Conservation (phyloP, 2,329 filamentous ascomycete species). For the Ceratocystis ficicola region DNA sequence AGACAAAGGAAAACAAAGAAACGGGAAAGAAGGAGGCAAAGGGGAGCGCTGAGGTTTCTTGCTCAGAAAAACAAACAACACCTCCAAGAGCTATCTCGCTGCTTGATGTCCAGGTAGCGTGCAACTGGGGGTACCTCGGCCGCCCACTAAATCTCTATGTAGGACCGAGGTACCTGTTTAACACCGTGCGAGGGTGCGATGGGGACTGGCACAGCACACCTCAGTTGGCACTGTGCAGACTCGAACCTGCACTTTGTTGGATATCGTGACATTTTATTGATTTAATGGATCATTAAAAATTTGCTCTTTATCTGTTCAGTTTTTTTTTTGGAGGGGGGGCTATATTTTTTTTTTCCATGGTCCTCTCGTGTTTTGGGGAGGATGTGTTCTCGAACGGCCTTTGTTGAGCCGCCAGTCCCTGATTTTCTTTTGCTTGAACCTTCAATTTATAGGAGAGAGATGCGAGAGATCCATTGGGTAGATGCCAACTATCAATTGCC, state of each 20-base stretch:
- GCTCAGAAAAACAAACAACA: too few species aligned
- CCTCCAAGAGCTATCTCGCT: too few species aligned
- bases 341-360: background rate
- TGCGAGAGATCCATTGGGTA: background rate
- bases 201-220: background rate
- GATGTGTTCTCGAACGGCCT: slow-evolving; percentile 7
- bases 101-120: background rate
- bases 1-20: too few species aligned
- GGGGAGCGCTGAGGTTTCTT: too few species aligned
- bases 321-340: background rate
- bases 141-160: background rate
- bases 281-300: background rate
- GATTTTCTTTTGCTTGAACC: background rate
- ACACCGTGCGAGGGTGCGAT: background rate
- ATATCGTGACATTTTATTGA: slow-evolving; percentile 4
- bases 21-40: too few species aligned
- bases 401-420: slow-evolving; percentile 6
- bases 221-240: background rate
- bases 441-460: background rate
- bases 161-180: background rate
- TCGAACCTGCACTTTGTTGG: background rate
- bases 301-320: background rate
- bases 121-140: background rate
- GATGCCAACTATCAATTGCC: background rate
- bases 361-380: slow-evolving; percentile 8